A percentile compares a stretch with the other conserved stretches of the same genome.
phyloP scores from a whole-genome alignment of 2,329 filamentous ascomycete species.

The Fusarium sulawesiense region DNA sequence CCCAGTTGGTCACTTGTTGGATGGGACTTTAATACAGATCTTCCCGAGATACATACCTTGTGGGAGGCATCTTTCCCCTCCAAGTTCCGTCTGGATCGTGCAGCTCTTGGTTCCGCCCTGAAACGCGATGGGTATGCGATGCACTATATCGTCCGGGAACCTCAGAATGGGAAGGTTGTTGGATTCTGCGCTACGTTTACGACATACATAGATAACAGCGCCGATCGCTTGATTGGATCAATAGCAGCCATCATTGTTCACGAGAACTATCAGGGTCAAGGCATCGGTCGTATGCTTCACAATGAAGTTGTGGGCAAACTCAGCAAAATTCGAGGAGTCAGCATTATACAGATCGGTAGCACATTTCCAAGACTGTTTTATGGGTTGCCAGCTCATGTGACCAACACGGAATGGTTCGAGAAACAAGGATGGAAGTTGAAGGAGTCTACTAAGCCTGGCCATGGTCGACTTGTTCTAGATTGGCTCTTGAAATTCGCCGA shows the following conservation, averaged over 20 bases:
- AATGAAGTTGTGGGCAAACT: slow-evolving; percentile 63
- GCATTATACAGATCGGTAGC: slow-evolving; percentile 66
- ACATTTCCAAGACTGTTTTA: slow-evolving; percentile 69
- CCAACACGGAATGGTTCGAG: slow-evolving; percentile 63
- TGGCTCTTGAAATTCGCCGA: slow-evolving; percentile 65
- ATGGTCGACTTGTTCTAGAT: slow-evolving; percentile 63
- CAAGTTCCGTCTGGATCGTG: slow-evolving; percentile 59
- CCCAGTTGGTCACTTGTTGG: slow-evolving; percentile 56
- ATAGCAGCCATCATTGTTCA: slow-evolving; percentile 66
- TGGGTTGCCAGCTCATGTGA: slow-evolving; percentile 60
- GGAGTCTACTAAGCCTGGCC: slow-evolving; percentile 54
- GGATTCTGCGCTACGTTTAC: slow-evolving; percentile 72
- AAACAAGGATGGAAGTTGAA: slow-evolving; percentile 65
- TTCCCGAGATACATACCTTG: slow-evolving; percentile 56
- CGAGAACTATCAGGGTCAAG: slow-evolving; percentile 58
- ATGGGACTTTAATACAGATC: slow-evolving; percentile 55
- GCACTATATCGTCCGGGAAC: slow-evolving; percentile 67
- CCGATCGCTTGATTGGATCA: slow-evolving; percentile 65
- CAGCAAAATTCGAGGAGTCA: slow-evolving; percentile 62
- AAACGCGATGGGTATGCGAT: slow-evolving; percentile 66
- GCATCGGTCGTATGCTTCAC: slow-evolving; percentile 66
- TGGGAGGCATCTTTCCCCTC: slow-evolving; percentile 59
- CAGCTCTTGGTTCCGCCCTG: slow-evolving; percentile 59
- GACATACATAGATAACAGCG: slow-evolving; percentile 65
- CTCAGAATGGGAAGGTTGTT: slow-evolving; percentile 55